A percentile compares a stretch with the other conserved stretches of the same genome.
phyloP scores from a whole-genome alignment of 2,329 filamentous ascomycete genomes.

The Tricladium varicosporioides region DNA sequence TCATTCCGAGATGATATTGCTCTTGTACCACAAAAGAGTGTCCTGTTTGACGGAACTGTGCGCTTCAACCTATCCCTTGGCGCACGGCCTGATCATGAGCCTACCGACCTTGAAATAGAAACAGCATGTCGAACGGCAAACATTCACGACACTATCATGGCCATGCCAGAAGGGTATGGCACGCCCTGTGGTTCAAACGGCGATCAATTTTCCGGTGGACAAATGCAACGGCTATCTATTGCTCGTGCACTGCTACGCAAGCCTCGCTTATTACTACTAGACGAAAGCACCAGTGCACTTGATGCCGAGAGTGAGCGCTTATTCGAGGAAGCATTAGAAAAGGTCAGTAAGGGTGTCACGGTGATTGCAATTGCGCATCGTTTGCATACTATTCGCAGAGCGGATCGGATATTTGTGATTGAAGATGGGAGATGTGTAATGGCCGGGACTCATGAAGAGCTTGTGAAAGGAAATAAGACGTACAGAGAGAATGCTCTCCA shows the following conservation, averaged over 20 bases:
- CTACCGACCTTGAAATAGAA: constrained; percentile 59
- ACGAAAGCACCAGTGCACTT: constrained; percentile 78
- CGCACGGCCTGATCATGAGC: constrained; percentile 51
- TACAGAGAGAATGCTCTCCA: constrained; percentile 49
- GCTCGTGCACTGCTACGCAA: constrained; percentile 71
- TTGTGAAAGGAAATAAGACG: constrained; percentile 48
- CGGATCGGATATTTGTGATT: constrained; percentile 57
- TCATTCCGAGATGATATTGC: constrained; percentile 52
- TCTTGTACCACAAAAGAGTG: constrained; percentile 56
- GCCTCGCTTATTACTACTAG: constrained; percentile 71
- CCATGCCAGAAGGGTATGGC: constrained; percentile 63
- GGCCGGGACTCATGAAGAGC: constrained; percentile 51
- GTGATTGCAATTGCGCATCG: constrained; percentile 59
- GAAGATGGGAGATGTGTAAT: constrained; percentile 53
- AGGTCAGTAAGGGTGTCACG: constrained; percentile 50
- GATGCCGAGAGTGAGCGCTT: constrained; percentile 67
- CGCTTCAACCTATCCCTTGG: constrained; percentile 56
- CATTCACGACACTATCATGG: constrained; percentile 65
- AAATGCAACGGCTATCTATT: constrained; percentile 75
- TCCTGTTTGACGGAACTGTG: constrained; percentile 56
- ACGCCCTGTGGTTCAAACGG: constrained; percentile 69
- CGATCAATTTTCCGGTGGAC: constrained; percentile 72
- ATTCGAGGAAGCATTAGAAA: constrained; percentile 65
- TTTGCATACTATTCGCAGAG: constrained; percentile 54
- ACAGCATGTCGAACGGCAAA: constrained; percentile 63